A percentile compares a stretch with the other conserved stretches of the same genome.
phyloP scores from a whole-genome alignment of 73 alveolate species.

The Uronychia setigera region DNA sequence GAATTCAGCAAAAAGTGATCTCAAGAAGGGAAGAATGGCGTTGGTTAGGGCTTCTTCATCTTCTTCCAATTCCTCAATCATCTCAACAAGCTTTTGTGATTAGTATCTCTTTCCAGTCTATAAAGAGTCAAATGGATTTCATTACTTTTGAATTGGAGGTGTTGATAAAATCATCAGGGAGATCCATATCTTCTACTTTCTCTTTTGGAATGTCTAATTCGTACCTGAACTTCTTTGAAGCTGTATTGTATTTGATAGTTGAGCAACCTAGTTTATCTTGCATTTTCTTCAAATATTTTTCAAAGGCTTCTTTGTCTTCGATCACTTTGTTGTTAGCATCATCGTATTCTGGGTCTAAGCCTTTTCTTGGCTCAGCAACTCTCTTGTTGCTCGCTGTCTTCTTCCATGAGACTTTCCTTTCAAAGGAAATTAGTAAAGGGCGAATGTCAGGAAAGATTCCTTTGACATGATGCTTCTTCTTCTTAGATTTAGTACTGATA shows the following conservation, averaged over 20 bases:
- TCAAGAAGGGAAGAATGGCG: constrained; percentile 61
- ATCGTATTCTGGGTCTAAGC: constrained; percentile 45
- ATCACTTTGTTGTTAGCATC: constrained; percentile 21
- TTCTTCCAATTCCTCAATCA: constrained; percentile 62
- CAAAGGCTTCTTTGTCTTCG: constrained; percentile 20
- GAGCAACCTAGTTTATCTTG: constrained; percentile 9
- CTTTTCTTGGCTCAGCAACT: constrained; percentile 57
- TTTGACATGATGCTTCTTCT: not conserved
- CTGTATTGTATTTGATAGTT: constrained; percentile 9
- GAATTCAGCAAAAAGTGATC: constrained; percentile 49
- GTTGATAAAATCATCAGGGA: not conserved
- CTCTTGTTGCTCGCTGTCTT: constrained; percentile 26
- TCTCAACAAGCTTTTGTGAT: constrained; percentile 61
- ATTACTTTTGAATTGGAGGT: not conserved
- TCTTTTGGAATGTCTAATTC: not conserved
- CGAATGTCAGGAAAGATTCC: constrained; percentile 26
- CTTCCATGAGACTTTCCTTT: constrained; percentile 45
- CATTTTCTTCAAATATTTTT: constrained; percentile 12
- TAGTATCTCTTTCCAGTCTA: constrained; percentile 68
- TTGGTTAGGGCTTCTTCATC: constrained; percentile 70
- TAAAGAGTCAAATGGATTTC: not conserved
- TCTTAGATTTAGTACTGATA: not conserved
- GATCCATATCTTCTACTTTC: not conserved
- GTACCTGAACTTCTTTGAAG: not conserved
- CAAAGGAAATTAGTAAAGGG: constrained; percentile 15